A percentile compares a stretch with the other conserved stretches of the same genome.
Conservation (phyloP, 257 asterid species). For the Solanum okadae region DNA sequence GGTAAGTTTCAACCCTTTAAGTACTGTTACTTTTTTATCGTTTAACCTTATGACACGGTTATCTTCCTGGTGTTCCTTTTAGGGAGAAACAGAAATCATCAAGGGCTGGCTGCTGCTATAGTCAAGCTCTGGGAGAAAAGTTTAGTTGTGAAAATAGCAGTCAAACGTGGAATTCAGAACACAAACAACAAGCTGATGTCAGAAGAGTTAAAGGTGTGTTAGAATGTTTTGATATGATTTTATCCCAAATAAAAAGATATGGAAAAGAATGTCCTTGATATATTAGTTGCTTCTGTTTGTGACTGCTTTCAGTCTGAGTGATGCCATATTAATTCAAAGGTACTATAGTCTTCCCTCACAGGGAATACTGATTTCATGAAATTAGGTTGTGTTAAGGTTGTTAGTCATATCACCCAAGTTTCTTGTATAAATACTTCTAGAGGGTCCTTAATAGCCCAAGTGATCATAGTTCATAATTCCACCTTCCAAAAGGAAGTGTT, state of each 20-base stretch:
- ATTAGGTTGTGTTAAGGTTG: background rate
- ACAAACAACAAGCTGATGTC: conserved; percentile 95
- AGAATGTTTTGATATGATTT: background rate
- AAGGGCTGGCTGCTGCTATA: conserved; percentile 84
- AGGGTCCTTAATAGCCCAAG: background rate
- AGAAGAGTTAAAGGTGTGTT: conserved; percentile 83
- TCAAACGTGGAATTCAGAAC: conserved; percentile 97
- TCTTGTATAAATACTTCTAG: background rate
- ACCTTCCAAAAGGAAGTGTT: background rate
- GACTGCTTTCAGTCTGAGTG: background rate
- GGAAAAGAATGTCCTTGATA: background rate
- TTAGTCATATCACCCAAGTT: background rate
- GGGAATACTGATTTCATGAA: background rate
- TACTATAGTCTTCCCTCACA: background rate
- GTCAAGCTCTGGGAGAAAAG: conserved; percentile 96
- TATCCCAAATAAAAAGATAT: background rate
- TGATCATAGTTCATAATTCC: background rate
- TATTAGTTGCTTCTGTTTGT: background rate
- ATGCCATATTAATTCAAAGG: background rate
- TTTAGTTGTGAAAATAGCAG: conserved; percentile 91
- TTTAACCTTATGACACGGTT: background rate
- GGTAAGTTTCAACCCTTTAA: conserved; percentile 35
- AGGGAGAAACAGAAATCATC: conserved; percentile 98
- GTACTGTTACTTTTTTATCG: background rate
- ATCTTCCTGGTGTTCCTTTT: conserved; percentile 4